A percentile compares a stretch with the other conserved stretches of the same genome.
These are phyloP conservation scores for Nematodospora anomalae DNA, from an alignment of 1,139 yeast species.

Conservation along the genomic window DNA sequence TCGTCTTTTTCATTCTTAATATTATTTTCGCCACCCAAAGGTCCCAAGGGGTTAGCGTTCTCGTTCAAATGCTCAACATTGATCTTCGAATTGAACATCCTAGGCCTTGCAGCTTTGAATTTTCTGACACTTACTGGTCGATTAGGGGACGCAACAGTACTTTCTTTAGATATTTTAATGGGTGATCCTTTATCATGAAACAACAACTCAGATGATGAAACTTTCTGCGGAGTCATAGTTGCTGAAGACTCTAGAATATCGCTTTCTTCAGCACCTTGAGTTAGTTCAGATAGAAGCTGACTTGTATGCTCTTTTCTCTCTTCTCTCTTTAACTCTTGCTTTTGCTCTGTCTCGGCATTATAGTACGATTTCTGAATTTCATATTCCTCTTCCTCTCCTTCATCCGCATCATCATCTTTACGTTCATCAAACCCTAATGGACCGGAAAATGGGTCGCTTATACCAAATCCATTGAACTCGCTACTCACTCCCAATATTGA, in stretches of 20 bases:
- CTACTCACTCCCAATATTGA: slow-evolving; percentile 22
- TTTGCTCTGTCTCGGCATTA: slow-evolving; percentile 31
- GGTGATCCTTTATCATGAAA: slow-evolving; percentile 41
- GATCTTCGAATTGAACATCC: slow-evolving; percentile 34
- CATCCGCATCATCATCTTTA: slow-evolving; percentile 22
- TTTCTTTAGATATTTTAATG: slow-evolving; percentile 21
- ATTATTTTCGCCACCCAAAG: slow-evolving; percentile 32
- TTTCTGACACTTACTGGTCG: slow-evolving; percentile 24
- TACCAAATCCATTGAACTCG: slow-evolving; percentile 28
- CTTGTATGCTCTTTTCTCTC: slow-evolving; percentile 37
- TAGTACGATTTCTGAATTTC: slow-evolving; percentile 15
- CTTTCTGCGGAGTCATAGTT: slow-evolving; percentile 22
- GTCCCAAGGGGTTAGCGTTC: slow-evolving; percentile 37
- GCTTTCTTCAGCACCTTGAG: slow-evolving; percentile 30
- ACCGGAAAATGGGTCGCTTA: slow-evolving; percentile 20
- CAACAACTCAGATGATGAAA: slow-evolving; percentile 26
- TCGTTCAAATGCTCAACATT: slow-evolving; percentile 32
- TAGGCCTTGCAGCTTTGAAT: slow-evolving; percentile 48
- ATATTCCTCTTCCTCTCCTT: slow-evolving; percentile 20
- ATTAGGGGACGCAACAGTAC: slow-evolving; percentile 29
- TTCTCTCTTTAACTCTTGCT: slow-evolving; percentile 32
- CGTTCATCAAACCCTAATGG: slow-evolving; percentile 12
- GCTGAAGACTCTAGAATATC: slow-evolving; percentile 23
- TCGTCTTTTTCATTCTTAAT: slow-evolving; percentile 8
- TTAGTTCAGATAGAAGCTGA: slow-evolving; percentile 38